Evolutionary conservation across 75 land plant genomes (phyloP).

Genomic region (Azolla pinnata): DNA sequence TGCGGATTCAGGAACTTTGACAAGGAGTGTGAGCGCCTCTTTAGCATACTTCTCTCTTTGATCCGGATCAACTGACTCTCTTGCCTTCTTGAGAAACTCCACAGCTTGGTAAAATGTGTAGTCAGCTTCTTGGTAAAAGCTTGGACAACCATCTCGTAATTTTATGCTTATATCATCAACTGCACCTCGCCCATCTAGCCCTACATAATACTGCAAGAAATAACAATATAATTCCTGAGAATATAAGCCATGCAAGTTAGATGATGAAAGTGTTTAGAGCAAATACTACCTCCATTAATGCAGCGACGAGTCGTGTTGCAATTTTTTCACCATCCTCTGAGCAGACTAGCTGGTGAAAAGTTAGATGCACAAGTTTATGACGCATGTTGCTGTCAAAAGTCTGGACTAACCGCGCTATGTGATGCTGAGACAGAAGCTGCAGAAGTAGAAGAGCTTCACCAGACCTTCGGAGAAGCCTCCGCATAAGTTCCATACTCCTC

Average conservation of each 20-base stretch:
- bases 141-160: constrained; percentile 90
- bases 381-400: constrained; percentile 46
- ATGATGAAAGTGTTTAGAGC: neutral
- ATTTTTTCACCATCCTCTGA: constrained; percentile 84
- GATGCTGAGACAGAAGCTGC: constrained; percentile 82
- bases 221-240: neutral
- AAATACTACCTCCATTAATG: constrained; percentile 82
- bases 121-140: constrained; percentile 91
- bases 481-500: constrained; percentile 88
- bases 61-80: constrained; percentile 39
- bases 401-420: constrained; percentile 75
- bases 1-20: constrained; percentile 81
- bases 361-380: constrained; percentile 58
- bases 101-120: constrained; percentile 86
- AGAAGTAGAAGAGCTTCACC: constrained; percentile 90
- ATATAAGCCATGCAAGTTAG: neutral
- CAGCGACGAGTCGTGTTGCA: constrained; percentile 83
- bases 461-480: constrained; percentile 82
- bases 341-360: constrained; percentile 96
- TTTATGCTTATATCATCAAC: constrained; percentile 92
- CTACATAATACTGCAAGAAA: constrained; percentile 72
- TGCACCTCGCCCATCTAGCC: constrained; percentile 86
- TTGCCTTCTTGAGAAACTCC: constrained; percentile 80
- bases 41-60: constrained; percentile 71
- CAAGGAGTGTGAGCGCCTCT: constrained; percentile 66